A percentile compares a stretch with the other conserved stretches of the same genome.
phyloP scores from a whole-genome alignment of 2,329 filamentous ascomycete species.

The Drechslerella coelobrocha region DNA sequence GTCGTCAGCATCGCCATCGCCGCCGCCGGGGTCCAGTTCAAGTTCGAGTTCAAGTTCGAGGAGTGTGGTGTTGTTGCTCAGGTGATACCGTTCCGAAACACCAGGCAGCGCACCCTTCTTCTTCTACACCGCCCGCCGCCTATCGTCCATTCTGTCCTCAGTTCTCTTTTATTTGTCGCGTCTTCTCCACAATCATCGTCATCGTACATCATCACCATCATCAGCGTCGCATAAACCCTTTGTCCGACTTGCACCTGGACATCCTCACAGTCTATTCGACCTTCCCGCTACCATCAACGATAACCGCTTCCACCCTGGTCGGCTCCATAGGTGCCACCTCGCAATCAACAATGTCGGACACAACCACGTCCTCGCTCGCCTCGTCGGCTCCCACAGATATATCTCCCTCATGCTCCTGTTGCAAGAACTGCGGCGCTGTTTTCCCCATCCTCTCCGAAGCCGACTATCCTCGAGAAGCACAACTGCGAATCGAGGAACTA shows the following conservation, averaged over 20 bases:
- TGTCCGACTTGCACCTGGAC: too few species aligned
- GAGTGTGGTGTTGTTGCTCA: constrained; percentile 1
- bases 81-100: constrained; percentile 5
- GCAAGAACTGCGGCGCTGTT: constrained; percentile 55
- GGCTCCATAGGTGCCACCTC: background rate
- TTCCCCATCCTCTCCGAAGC: constrained; percentile 47
- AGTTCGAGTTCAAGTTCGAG: background rate
- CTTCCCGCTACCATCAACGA: background rate
- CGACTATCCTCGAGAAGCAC: constrained; percentile 63
- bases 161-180: too few species aligned
- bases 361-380: constrained; percentile 4
- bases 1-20: background rate
- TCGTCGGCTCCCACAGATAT: constrained; percentile 1
- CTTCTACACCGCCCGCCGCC: background rate
- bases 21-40: too few species aligned
- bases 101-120: background rate
- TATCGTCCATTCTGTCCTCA: too few species aligned
- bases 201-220: background rate
- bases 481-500: constrained; percentile 71
- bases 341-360: constrained; percentile 3
- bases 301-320: background rate
- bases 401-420: constrained; percentile 36
- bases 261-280: constrained; percentile 1
- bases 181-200: background rate
- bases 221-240: background rate